Conservation (phyloP, 257 asterid genomes). For the Nicotiana tabacum region DNA sequence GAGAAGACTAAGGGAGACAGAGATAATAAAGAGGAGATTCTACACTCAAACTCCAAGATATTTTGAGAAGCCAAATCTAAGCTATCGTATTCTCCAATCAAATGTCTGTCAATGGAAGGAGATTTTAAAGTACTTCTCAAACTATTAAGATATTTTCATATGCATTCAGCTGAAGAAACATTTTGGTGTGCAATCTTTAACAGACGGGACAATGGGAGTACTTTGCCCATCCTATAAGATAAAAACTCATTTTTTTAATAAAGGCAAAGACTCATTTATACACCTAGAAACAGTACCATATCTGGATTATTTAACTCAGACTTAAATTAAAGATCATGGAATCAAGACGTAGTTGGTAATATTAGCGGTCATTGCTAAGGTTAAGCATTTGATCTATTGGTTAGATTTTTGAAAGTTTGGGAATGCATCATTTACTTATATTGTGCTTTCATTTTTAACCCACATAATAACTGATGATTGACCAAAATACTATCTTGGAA, state of each 20-base stretch:
- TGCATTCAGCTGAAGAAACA: constrained; percentile 1
- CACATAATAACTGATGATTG: not conserved
- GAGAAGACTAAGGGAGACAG: not conserved
- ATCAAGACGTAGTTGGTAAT: not conserved
- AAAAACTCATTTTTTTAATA: not conserved
- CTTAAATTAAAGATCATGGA: not conserved
- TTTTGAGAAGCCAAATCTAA: not conserved
- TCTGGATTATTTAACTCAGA: not conserved
- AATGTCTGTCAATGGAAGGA: not conserved
- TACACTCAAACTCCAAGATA: not conserved
- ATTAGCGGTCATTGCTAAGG: not conserved
- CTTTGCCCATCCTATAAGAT: not conserved
- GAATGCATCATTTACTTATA: not conserved
- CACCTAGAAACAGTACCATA: not conserved
- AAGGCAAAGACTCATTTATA: not conserved
- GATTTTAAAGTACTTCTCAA: not conserved
- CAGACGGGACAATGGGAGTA: not conserved
- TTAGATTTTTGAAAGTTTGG: not conserved
- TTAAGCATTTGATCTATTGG: constrained; percentile 5
- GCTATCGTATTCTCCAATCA: not conserved
- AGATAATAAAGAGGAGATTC: not conserved
- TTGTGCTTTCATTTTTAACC: not conserved
- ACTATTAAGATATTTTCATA: not conserved
- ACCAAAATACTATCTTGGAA: not conserved
- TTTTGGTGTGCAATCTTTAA: not conserved